Evolutionary conservation across 192 early-diverging fungal genomes (phyloP).

Genomic region (Linnemannia zychae): DNA sequence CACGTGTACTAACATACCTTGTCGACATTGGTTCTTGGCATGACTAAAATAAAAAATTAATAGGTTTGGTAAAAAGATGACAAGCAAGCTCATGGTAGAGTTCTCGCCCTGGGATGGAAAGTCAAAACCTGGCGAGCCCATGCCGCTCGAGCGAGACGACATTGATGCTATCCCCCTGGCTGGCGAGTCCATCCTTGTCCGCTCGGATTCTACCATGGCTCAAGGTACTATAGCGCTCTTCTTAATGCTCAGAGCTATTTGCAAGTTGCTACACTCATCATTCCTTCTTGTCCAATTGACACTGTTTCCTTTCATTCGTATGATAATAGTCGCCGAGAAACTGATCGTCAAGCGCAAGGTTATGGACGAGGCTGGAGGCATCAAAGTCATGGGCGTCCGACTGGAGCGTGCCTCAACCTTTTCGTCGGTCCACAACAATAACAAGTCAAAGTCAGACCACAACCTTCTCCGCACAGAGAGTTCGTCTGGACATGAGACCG

Average conservation of each 20-base stretch:
- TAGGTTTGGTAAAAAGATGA: slow-evolving; percentile 40
- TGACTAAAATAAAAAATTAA: neutral
- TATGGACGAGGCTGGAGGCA: slow-evolving; percentile 34
- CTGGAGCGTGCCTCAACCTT: slow-evolving; percentile 36
- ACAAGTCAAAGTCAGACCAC: slow-evolving; percentile 9
- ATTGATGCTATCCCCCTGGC: slow-evolving; percentile 30
- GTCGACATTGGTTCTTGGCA: neutral
- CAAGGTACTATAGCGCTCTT: neutral
- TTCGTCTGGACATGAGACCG: neutral
- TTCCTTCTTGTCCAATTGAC: neutral
- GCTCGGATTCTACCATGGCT: slow-evolving; percentile 17
- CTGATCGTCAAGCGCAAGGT: slow-evolving; percentile 22
- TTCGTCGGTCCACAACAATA: slow-evolving; percentile 19
- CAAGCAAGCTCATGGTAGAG: slow-evolving; percentile 37
- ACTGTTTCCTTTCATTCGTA: neutral
- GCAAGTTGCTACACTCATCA: neutral
- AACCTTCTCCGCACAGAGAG: neutral
- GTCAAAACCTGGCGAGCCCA: slow-evolving; percentile 26
- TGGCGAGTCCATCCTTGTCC: slow-evolving; percentile 27
- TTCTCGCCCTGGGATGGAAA: slow-evolving; percentile 45
- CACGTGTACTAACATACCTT: neutral
- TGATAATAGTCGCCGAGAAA: slow-evolving; percentile 22
- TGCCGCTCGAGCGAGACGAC: slow-evolving; percentile 26
- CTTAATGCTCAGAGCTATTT: neutral
- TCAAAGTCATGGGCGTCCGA: slow-evolving; percentile 36